phyloP scores from a whole-genome alignment of 495 filamentous ascomycete genomes.

The Tuber indicum region DNA sequence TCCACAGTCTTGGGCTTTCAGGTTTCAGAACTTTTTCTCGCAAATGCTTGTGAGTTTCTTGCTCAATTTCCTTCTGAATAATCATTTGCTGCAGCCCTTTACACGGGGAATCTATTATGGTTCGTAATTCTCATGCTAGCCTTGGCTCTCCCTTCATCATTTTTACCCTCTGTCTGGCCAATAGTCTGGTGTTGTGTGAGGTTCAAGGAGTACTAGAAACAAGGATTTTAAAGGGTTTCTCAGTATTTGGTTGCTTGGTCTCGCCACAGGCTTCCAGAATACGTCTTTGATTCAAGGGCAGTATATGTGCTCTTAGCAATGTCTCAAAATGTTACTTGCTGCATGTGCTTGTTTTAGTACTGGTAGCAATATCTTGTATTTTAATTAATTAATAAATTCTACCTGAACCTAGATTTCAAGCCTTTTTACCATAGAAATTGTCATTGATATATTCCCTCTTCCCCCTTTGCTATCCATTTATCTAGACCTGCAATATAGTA shows the following conservation, averaged over 20 bases:
- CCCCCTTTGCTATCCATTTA: conserved; percentile 6
- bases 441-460: conserved; percentile 14
- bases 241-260: background rate
- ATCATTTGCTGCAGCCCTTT: conserved; percentile 16
- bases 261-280: background rate
- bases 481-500: conserved; percentile 19
- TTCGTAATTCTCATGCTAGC: conserved; percentile 1
- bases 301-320: conserved; percentile 5
- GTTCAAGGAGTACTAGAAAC: background rate
- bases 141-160: background rate
- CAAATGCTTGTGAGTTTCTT: conserved; percentile 20
- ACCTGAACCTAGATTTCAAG: background rate
- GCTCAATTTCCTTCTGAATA: conserved; percentile 17
- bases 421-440: conserved; percentile 8
- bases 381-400: background rate
- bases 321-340: conserved; percentile 2
- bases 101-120: conserved; percentile 9
- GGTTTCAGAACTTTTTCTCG: conserved; percentile 17
- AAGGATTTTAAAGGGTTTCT: background rate
- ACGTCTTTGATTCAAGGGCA: conserved; percentile 8
- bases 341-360: conserved; percentile 3
- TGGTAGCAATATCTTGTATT: conserved; percentile 7
- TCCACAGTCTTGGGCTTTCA: conserved; percentile 8
- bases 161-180: background rate
- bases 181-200: background rate